Evolutionary conservation across 208 protist species (phyloP), one percentile per base, ranked within the genome.

Genomic region (Borovskyia barvae): DNA sequence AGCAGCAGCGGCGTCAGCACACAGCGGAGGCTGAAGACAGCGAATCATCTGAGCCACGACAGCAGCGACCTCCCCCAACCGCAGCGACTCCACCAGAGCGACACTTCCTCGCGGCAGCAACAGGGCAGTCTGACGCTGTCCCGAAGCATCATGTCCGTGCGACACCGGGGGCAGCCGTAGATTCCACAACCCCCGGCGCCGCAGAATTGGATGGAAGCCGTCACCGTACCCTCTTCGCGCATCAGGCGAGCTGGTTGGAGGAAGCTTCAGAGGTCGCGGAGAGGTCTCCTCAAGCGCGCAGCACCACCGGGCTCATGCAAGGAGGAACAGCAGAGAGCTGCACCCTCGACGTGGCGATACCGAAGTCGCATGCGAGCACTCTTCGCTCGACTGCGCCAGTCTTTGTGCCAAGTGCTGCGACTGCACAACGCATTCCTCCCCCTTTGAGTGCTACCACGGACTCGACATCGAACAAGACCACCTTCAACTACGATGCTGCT

Each of bases 401-500:
- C 2, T 2, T 3, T 5, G 24, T 20, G 9, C 36, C n/a, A n/a
- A n/a, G n/a, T n/a, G n/a, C n/a, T n/a, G n/a, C n/a, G n/a, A n/a
- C n/a, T n/a, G n/a, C n/a, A n/a, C n/a, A n/a, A n/a, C n/a, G n/a
- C n/a, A n/a, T 26, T 39, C 22, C 22, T 35, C 26, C 8, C 42
- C 11, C 12, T 22, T 22, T 48, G 19, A 9, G 11, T n/a, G n/a
- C n/a, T n/a, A n/a, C n/a, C n/a, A 33, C 11, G 5, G 30, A 5
- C 5, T 46, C 49, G 1, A 60, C 63, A 19, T 37, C 30, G 7
- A 48, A 25, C 20, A 56, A 69, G 42, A 72, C 57, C 7, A 47
- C 24, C 5, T 59, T 78, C 37, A 82, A 78, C 59, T 59, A 48
- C 40, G 53, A 59, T 4, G 53, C 50, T n/a, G 24, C 2, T 29